A percentile compares a stretch with the other conserved stretches of the same genome.
Evolutionary conservation across 148 eudicot genomes (phyloP).

Genomic region (Rhododendron ferrugineum): DNA sequence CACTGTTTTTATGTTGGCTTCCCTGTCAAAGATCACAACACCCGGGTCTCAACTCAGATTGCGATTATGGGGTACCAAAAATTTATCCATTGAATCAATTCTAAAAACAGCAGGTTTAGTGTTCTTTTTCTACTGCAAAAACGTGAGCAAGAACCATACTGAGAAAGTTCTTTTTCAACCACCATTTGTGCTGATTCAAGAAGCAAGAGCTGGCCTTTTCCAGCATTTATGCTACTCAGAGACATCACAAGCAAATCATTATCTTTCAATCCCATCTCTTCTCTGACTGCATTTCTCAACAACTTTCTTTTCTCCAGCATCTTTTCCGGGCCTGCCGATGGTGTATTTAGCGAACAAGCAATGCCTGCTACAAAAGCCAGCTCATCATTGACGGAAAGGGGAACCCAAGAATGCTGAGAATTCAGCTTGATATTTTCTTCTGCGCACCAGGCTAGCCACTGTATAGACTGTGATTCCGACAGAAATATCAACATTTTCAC

Average conservation of each 20-base stretch:
- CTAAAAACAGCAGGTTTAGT: neutral
- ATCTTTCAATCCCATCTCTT: slow-evolving; percentile 86
- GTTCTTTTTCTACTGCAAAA: neutral
- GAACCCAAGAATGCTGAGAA: slow-evolving; percentile 56
- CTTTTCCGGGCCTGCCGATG: slow-evolving; percentile 55
- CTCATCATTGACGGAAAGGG: slow-evolving; percentile 94
- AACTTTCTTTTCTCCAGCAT: slow-evolving; percentile 70
- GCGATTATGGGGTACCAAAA: neutral
- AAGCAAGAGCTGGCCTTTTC: slow-evolving; percentile 90
- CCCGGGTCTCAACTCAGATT: neutral
- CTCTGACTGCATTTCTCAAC: slow-evolving; percentile 63
- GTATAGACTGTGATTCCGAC: slow-evolving; percentile 81
- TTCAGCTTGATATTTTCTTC: slow-evolving; percentile 69
- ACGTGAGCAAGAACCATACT: slow-evolving; percentile 15
- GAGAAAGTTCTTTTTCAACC: slow-evolving; percentile 33
- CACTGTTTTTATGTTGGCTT: slow-evolving; percentile 16
- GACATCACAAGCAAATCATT: slow-evolving; percentile 81
- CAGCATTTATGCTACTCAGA: slow-evolving; percentile 87
- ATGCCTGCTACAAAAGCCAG: slow-evolving; percentile 96
- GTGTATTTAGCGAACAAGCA: slow-evolving; percentile 75
- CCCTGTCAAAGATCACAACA: slow-evolving; percentile 11
- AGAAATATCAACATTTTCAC: slow-evolving; percentile 87
- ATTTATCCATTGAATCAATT: neutral
- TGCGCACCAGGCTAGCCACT: slow-evolving; percentile 87
- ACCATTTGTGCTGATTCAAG: slow-evolving; percentile 72